Conservation (phyloP, 2,329 filamentous ascomycete species). For the Exserohilum turcica region DNA sequence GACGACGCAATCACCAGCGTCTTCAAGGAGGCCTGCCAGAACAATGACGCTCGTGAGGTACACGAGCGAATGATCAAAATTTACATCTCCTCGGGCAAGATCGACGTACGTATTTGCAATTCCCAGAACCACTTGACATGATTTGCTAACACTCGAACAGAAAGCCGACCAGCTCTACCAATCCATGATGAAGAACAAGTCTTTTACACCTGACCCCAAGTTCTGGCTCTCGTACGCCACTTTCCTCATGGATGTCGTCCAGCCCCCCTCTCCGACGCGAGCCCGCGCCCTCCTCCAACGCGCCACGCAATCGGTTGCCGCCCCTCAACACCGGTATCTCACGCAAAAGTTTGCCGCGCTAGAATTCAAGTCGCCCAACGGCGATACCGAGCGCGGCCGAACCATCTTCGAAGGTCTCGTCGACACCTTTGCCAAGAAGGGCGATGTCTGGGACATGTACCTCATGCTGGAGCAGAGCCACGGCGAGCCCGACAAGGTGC, state of each 20-base stretch:
- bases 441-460: conserved; percentile 91
- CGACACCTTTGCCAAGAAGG: conserved; percentile 82
- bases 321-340: conserved; percentile 71
- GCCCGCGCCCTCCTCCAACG: conserved; percentile 78
- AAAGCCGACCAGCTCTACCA: conserved; percentile 90
- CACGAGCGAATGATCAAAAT: conserved; percentile 90
- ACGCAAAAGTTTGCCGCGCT: conserved; percentile 88
- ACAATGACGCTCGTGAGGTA: conserved; percentile 89
- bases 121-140: conserved; percentile 4
- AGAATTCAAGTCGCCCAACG: conserved; percentile 83
- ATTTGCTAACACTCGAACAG: conserved; percentile 53
- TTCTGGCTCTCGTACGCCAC: conserved; percentile 95
- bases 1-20: conserved; percentile 81
- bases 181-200: conserved; percentile 81
- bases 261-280: conserved; percentile 73
- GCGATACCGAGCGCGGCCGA: conserved; percentile 86
- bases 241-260: conserved; percentile 79
- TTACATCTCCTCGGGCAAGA: conserved; percentile 89
- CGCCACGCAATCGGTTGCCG: conserved; percentile 80
- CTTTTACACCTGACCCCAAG: conserved; percentile 73
- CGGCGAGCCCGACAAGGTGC: conserved; percentile 61
- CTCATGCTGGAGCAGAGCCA: conserved; percentile 79
- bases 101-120: conserved; percentile 64
- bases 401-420: conserved; percentile 93
- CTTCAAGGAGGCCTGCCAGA: conserved; percentile 90